Evolutionary conservation across 2,329 filamentous ascomycete genomes (phyloP).

Genomic region (Daldinia sp.): DNA sequence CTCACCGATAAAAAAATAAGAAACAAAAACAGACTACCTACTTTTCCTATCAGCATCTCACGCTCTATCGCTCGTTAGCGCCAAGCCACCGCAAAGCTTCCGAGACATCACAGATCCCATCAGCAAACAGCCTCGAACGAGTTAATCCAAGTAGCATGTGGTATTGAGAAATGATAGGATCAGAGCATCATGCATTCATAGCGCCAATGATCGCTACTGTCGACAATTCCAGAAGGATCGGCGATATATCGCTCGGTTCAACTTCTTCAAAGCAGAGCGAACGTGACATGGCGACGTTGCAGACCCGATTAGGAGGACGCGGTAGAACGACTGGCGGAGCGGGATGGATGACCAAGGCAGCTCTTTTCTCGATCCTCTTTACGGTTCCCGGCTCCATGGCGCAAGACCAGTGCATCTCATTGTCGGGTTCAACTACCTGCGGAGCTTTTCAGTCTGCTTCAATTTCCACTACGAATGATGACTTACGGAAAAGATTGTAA

Average conservation of each 20-base stretch:
- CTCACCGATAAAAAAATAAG: slow-evolving; percentile 42
- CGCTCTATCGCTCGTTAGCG: slow-evolving; percentile 15
- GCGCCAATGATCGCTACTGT: slow-evolving; percentile 37
- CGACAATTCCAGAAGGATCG: slow-evolving; percentile 29
- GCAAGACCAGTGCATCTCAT: slow-evolving; percentile 52
- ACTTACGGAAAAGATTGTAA: slow-evolving; percentile 49
- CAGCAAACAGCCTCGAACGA: slow-evolving; percentile 13
- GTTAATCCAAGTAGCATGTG: slow-evolving; percentile 42
- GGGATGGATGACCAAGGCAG: slow-evolving; percentile 36
- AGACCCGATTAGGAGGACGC: slow-evolving; percentile 20
- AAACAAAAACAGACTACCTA: slow-evolving; percentile 37
- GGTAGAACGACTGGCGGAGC: slow-evolving; percentile 28
- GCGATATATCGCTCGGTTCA: slow-evolving; percentile 18
- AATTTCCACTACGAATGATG: slow-evolving; percentile 54
- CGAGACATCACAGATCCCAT: not conserved
- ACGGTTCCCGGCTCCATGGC: slow-evolving; percentile 45
- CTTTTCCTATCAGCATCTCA: slow-evolving; percentile 38
- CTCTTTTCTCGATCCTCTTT: slow-evolving; percentile 44
- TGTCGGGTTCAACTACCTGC: slow-evolving; percentile 54
- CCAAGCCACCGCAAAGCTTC: slow-evolving; percentile 18
- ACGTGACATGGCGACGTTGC: slow-evolving; percentile 36
- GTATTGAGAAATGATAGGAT: slow-evolving; percentile 48
- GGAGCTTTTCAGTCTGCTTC: slow-evolving; percentile 55
- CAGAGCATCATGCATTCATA: slow-evolving; percentile 47
- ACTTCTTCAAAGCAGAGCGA: slow-evolving; percentile 19